Base-by-base conservation (phyloP, 2,329 filamentous ascomycete species). In the Cryphonectria parasitica region DNA sequence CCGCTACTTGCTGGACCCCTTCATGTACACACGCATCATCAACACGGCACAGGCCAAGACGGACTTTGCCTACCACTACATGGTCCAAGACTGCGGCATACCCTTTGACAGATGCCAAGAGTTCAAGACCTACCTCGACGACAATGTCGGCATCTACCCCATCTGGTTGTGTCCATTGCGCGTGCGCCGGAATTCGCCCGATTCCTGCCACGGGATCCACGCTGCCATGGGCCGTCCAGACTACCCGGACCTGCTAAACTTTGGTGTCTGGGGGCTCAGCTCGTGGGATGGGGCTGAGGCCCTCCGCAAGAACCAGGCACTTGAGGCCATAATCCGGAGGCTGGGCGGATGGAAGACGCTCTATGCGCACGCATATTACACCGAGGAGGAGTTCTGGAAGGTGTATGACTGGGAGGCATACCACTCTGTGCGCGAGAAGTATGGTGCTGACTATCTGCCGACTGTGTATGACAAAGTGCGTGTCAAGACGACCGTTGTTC, bases 331-430 rank as follows among this genome's bases (percentile, higher is more conserved):
- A 68, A 82, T 92, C 0, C 83, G 84, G 11, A 84, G 87, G 36
- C 82, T 90, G 8, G 83, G 86, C 2, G 91, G 91, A 7, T 89
- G 88, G 82, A 92, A 92, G 79, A 91, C 89, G 83, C 80, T 93
- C 1, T 93, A 93, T 73, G 89, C 90, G 0, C 90, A 92, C 70
- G 88, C 89, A 0, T 92, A 90, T 78, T 91, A 91, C 77, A 87
- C 84, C 3, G 87, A 91, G 76, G 84, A 87, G 0, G 90, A 92
- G 73, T 93, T 93, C 77, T 92, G 90, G 90, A 78, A 81, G 13
- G 83, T 87, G 67, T 92, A 92, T 72, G 86, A 91, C 76, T 82
- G 83, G 52, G 75, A 80, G 10, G 87, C 87, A 76, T 92, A 92
- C 72, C 86, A 91, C 61, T 78, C 76, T 2, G 79, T 92, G 67